Evolutionary conservation across 192 early-diverging fungal species (phyloP).

Genomic region (Rhizophagus clarus): DNA sequence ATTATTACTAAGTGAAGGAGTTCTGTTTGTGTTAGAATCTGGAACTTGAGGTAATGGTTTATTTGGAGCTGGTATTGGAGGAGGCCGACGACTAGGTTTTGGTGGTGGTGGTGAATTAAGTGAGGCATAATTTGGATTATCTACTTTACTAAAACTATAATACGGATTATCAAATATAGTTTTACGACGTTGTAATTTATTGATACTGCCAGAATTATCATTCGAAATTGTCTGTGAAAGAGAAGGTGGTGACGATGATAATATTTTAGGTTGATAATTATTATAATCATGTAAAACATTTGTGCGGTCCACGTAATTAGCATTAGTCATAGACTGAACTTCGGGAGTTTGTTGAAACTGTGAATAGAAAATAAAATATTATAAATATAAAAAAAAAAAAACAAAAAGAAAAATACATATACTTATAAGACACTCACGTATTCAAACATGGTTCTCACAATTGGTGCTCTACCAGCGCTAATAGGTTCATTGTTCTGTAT

Average conservation of each 20-base stretch:
- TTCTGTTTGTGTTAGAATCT: neutral
- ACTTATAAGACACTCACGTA: neutral
- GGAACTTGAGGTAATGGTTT: slow-evolving; percentile 21
- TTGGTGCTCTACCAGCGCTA: neutral
- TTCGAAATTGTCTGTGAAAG: neutral
- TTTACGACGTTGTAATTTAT: slow-evolving; percentile 39
- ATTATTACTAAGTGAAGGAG: slow-evolving; percentile 17
- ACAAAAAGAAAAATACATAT: no score
- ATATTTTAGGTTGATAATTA: neutral
- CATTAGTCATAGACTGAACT: neutral
- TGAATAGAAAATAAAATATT: neutral
- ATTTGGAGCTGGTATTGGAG: slow-evolving; percentile 27
- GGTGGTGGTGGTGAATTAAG: neutral
- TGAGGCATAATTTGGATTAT: slow-evolving; percentile 32
- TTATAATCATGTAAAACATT: neutral
- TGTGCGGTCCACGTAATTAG: neutral
- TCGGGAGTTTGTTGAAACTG: neutral
- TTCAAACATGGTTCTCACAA: neutral
- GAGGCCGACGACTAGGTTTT: neutral
- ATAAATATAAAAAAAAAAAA: neutral
- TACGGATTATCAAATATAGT: slow-evolving; percentile 64
- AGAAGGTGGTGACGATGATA: neutral
- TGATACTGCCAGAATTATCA: neutral
- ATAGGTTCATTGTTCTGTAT: neutral
- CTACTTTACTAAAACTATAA: slow-evolving; percentile 48